These are phyloP conservation scores for Heritiera littoralis DNA, from an alignment of 345 rosid species.

Conservation along the genomic window DNA sequence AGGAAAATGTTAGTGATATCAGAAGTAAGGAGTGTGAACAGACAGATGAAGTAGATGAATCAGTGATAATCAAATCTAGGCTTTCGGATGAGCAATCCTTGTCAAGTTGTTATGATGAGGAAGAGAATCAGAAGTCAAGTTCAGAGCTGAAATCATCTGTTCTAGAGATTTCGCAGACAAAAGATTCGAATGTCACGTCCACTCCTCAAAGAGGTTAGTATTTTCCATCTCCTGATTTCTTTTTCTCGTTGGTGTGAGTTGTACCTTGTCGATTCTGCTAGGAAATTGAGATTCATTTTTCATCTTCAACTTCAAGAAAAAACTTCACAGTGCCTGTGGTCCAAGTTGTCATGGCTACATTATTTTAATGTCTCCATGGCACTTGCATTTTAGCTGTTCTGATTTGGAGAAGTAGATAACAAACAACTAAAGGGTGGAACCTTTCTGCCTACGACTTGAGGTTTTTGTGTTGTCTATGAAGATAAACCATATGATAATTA, in stretches of 20 bases:
- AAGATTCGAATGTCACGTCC: neutral
- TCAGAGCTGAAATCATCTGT: conserved; percentile 33
- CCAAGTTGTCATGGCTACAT: neutral
- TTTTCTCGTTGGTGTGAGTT: neutral
- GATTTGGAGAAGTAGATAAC: too few species aligned
- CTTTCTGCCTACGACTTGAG: too few species aligned
- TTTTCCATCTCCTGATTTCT: neutral
- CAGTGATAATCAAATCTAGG: conserved; percentile 23
- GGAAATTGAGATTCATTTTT: neutral
- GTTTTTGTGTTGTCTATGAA: neutral
- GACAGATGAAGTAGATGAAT: conserved; percentile 22
- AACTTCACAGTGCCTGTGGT: neutral
- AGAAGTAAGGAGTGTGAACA: conserved; percentile 26
- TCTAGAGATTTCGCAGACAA: conserved; percentile 22
- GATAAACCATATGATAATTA: neutral
- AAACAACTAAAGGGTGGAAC: too few species aligned
- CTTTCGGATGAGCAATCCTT: conserved; percentile 30
- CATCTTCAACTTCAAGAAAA: neutral
- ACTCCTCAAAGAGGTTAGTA: neutral
- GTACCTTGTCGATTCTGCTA: neutral
- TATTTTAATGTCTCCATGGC: neutral
- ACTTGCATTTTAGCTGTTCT: too few species aligned
- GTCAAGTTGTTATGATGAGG: conserved; percentile 17
- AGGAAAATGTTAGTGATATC: conserved; percentile 20
- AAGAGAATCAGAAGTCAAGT: conserved; percentile 33